Evolutionary conservation across 306 rosid genomes (phyloP).

Genomic region (Trichosanthes truncata): DNA sequence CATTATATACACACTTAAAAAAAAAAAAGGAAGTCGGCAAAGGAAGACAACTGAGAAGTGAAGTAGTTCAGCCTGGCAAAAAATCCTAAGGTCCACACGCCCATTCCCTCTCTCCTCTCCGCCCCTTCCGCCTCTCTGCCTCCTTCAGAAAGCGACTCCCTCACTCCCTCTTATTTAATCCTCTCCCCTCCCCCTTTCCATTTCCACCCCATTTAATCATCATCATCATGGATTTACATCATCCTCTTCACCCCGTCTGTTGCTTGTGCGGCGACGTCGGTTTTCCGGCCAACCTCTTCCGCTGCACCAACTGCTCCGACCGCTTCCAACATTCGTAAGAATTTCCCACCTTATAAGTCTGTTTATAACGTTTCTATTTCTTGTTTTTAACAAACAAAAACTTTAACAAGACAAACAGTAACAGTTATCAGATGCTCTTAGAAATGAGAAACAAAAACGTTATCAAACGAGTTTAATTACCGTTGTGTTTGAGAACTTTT

Average conservation of each 20-base stretch:
- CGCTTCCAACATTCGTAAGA: conserved; percentile 90
- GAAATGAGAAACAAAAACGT: too few species aligned
- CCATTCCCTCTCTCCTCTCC: neutral
- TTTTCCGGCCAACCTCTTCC: conserved; percentile 77
- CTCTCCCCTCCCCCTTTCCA: neutral
- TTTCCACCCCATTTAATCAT: too few species aligned
- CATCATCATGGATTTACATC: too few species aligned
- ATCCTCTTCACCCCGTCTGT: conserved; percentile 47
- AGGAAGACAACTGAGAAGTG: neutral
- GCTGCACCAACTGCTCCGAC: conserved; percentile 68
- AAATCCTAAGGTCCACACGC: neutral
- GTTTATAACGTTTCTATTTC: too few species aligned
- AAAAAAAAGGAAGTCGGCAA: neutral
- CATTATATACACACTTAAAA: neutral
- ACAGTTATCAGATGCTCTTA: too few species aligned
- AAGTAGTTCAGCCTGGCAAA: neutral
- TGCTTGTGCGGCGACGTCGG: conserved; percentile 97
- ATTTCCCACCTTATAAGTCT: too few species aligned
- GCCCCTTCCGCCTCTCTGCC: neutral
- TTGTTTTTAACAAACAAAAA: too few species aligned
- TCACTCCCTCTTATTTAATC: neutral
- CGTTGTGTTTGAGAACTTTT: neutral
- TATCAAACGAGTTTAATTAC: too few species aligned
- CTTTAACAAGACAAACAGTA: too few species aligned
- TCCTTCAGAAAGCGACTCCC: neutral